Evolutionary conservation across 305 asterid genomes (phyloP), one percentile per base, ranked within the genome.

Genomic region (Plantago coronopus): DNA sequence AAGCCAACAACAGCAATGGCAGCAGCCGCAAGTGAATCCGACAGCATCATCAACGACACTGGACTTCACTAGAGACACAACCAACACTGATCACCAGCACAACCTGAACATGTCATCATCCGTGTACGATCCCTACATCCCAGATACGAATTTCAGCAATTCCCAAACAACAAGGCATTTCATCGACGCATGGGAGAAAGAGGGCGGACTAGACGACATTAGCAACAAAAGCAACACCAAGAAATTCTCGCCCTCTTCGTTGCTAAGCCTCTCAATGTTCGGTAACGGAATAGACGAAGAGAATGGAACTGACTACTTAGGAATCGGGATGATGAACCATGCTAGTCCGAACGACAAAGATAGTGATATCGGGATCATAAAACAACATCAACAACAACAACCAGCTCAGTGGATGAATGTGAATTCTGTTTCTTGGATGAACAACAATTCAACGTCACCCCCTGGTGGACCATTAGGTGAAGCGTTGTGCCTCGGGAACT

Each of bases 391-490:
- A 27, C 34, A 27, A 27, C 34, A 27, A 8, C 40, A 34, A 34
- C 40, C 40, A 9, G 40, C 40, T 34, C 40, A 7, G 40, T 73
- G 74, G 72, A 44, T 56, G 58, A 70, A 70, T 47, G 29, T 53
- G 59, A 71, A 63, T 56, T 65, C 77, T 14, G 65, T 68, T 62
- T 65, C 83, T 15, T 81, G 91, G 91, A 68, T 65, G 76, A 65
- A 25, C 58, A 51, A 51, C 38, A 25, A 51, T 17, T 58, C 76
- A 18, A 34, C 9, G 40, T 34, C 72, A 16, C 48, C 81, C 7
- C 84, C 79, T 0, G 94, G 96, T 55, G 94, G 94, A n/a, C 94
- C 94, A 3, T 65, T 87, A 46, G 91, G 89, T 7, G 94, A 87
- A 74, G 95, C 85, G 0, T 58, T 84, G 79, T 77, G 95, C 46